Base-by-base conservation (phyloP, 2,329 filamentous ascomycete species). In the Teratosphaeria destructans region DNA sequence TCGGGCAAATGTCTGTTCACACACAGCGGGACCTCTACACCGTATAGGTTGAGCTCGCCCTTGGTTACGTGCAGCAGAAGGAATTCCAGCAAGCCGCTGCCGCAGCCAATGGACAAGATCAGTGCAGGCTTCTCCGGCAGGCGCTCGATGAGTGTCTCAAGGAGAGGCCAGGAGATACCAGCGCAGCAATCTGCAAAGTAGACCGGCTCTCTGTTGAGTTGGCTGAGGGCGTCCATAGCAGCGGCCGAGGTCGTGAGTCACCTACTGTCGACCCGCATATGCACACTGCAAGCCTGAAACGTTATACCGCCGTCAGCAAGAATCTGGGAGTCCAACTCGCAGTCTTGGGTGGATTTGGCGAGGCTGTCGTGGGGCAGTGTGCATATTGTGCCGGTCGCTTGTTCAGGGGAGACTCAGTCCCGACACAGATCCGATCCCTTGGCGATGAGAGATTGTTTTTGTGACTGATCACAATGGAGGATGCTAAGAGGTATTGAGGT, bases 71-170 rank as follows among this genome's bases (percentile, higher is more conserved):
- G 59, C 29, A 81, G 68, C 3, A 78, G 67, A 5, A 78, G 64
- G 2, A 72, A 72, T 70, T 82, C 81, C 16, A 83, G 72, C 7
- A 82, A 72, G 27, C 81, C 81, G 52, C 71, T 77, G 54, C 81
- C 81, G 62, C 76, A 77, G 59, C 81, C 80, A 55, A 82, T 74
- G n/a, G 68, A 70, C 27, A 70, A 60, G 5, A 65, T 59, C 52
- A 67, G 57, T 16, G 61, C 62, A 10, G 67, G 65, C 7, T 26
- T 29, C 14, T 39, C 56, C 26, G 66, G 65, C 37, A 70, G 59
- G 11, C 54, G 57, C 19, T n/a, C 37, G 16, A 54, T 37, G 16
- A 69, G 58, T 23, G 59, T 60, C 16, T 62, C 54, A 32, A 70
- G 49, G 57, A 70, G 57, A 27, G 60, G 62, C 58, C 39, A 54